Conservation (phyloP, 2,329 filamentous ascomycete species). For the Penicillium sp. region DNA sequence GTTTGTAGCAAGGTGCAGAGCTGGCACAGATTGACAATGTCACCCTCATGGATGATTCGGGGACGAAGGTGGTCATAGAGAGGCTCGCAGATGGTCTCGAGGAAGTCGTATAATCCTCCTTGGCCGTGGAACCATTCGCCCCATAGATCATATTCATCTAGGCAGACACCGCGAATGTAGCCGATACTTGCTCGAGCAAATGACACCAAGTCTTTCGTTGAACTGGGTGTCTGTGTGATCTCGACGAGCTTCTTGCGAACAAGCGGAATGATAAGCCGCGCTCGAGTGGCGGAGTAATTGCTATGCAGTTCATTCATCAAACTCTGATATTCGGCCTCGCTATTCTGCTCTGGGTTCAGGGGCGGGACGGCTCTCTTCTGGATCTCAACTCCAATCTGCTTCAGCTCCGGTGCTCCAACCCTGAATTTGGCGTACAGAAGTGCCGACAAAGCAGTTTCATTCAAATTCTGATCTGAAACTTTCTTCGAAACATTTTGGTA, state of each 20-base stretch:
- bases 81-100: conserved; percentile 67
- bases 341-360: conserved; percentile 58
- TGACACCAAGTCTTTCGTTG: conserved; percentile 62
- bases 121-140: conserved; percentile 66
- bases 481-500: conserved; percentile 63
- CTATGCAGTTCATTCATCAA: conserved; percentile 66
- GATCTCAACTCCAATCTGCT: conserved; percentile 66
- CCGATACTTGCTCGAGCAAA: conserved; percentile 66
- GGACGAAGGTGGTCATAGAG: conserved; percentile 67
- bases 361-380: conserved; percentile 65
- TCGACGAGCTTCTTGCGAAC: conserved; percentile 60
- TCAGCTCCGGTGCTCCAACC: conserved; percentile 64
- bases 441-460: conserved; percentile 71
- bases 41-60: conserved; percentile 65
- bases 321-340: conserved; percentile 65
- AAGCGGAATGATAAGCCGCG: conserved; percentile 61
- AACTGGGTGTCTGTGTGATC: conserved; percentile 59
- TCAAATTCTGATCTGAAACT: conserved; percentile 66
- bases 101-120: conserved; percentile 63
- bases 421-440: conserved; percentile 71
- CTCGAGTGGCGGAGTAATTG: conserved; percentile 61
- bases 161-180: conserved; percentile 64
- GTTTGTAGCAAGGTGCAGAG: conserved; percentile 66
- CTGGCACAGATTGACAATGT: conserved; percentile 66
- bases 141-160: conserved; percentile 69